A percentile compares a stretch with the other conserved stretches of the same genome.
Evolutionary conservation across 2,329 filamentous ascomycete species (phyloP).

Genomic region (Aureobasidium melanogenum): DNA sequence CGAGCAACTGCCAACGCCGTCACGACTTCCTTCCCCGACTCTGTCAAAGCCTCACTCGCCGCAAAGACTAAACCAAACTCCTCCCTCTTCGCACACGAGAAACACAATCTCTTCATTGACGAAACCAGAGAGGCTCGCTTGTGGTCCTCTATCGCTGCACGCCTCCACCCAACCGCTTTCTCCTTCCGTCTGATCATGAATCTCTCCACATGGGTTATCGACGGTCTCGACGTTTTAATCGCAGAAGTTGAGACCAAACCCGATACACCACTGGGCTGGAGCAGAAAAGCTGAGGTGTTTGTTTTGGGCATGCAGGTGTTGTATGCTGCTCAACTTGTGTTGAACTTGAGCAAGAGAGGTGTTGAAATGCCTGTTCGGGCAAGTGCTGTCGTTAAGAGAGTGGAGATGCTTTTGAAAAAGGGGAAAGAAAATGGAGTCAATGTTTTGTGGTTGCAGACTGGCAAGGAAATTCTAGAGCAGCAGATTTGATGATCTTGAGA

Average conservation of each 20-base stretch:
- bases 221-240: slow-evolving; percentile 41
- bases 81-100: slow-evolving; percentile 76
- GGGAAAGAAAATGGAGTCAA: slow-evolving; percentile 22
- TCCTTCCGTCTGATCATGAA: slow-evolving; percentile 18
- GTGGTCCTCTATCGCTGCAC: slow-evolving; percentile 52
- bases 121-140: slow-evolving; percentile 61
- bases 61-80: slow-evolving; percentile 43
- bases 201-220: slow-evolving; percentile 39
- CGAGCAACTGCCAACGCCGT: slow-evolving; percentile 6
- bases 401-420: slow-evolving; percentile 22
- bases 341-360: slow-evolving; percentile 18
- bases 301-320: slow-evolving; percentile 44
- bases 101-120: slow-evolving; percentile 90
- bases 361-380: slow-evolving; percentile 15
- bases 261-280: slow-evolving; percentile 66
- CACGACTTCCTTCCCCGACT: slow-evolving; percentile 18
- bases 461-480: slow-evolving; percentile 25
- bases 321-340: slow-evolving; percentile 32
- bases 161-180: slow-evolving; percentile 20
- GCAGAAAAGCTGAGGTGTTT: slow-evolving; percentile 59
- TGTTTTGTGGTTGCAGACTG: slow-evolving; percentile 29
- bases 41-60: slow-evolving; percentile 21
- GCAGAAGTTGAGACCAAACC: slow-evolving; percentile 26
- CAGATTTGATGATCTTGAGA: not conserved
- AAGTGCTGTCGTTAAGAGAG: slow-evolving; percentile 19